Base-by-base conservation (phyloP, 2,329 filamentous ascomycete genomes). In the Fusarium fracticaudum region DNA sequence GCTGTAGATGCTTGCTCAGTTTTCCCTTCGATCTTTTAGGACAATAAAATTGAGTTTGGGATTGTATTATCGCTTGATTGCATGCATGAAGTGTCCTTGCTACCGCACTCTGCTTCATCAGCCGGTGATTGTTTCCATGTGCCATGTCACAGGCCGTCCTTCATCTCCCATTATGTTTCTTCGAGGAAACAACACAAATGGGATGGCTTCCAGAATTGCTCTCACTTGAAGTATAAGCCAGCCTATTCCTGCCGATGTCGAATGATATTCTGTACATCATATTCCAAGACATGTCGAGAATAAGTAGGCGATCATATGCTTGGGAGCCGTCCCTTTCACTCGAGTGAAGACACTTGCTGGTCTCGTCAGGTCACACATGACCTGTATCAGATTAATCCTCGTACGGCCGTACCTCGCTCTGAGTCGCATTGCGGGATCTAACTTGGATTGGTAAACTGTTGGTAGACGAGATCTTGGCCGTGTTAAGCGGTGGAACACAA, bases 351-450 rank as follows among this genome's bases (percentile, higher is more conserved):
- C 22, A 24, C 37, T 41, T 31, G 38, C 20, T 31, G 48, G 33
- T 17, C 37, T 54, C 40, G 14, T 45, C 50, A 29, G 26, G 55
- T 63, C 14, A 43, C 44, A 70, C 64, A 58, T 37, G 38, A 37
- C 40, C 31, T 43, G 33, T 44, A 43, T 47, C 20, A 40, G 37
- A 29, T 43, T 22, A 24, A 43, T 33, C 29, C 61, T 70, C 40
- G 47, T 20, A 68, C 63, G 33, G 47, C 37, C 8, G n/a, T 51
- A 50, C 48, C 47, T 63, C 47, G 26, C 40, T 51, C 57, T 71
- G 67, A 48, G 33, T 67, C 58, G 29, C 45, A 26, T 47, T 63
- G 64, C 69, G 51, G 55, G 65, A 74, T 76, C 67, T 72, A 31
- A 54, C 38, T 60, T 66, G 26, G 24, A 44, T 59, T 48, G 20